Percentiles rank a stretch among this genome's conserved stretches.
phyloP scores from a whole-genome alignment of 192 early-diverging fungal species.

The Backusella westeae region DNA sequence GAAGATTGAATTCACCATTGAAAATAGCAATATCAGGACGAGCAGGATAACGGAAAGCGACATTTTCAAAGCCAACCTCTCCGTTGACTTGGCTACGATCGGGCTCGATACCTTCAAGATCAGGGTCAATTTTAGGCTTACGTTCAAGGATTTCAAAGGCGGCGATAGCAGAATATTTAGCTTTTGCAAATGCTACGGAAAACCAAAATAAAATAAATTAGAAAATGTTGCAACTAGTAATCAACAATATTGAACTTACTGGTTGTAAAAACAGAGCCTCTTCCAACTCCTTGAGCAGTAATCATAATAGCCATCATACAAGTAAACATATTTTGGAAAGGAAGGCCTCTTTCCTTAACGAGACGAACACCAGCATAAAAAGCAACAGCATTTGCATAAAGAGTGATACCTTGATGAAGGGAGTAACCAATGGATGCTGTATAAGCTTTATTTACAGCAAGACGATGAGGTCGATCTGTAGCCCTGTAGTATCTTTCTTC shows the following conservation, averaged over 20 bases:
- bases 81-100: constrained; percentile 42
- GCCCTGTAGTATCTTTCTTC: constrained; percentile 59
- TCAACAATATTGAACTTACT: constrained; percentile 15
- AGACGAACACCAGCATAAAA: constrained; percentile 74
- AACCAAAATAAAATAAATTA: background rate
- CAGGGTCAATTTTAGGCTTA: constrained; percentile 61
- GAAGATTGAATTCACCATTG: constrained; percentile 51
- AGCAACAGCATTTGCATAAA: constrained; percentile 72
- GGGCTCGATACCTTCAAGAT: constrained; percentile 37
- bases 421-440: constrained; percentile 71
- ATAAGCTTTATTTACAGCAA: constrained; percentile 62
- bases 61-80: constrained; percentile 47
- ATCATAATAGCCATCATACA: constrained; percentile 81
- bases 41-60: constrained; percentile 69
- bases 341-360: constrained; percentile 46
- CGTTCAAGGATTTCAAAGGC: constrained; percentile 73
- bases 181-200: constrained; percentile 59
- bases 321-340: constrained; percentile 53
- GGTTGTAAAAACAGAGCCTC: constrained; percentile 68
- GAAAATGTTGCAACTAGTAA: background rate
- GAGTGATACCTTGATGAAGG: constrained; percentile 68
- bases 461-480: constrained; percentile 65
- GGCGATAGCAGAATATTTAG: constrained; percentile 71
- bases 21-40: constrained; percentile 60
- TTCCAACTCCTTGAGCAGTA: constrained; percentile 60